Conservation (phyloP, 495 filamentous ascomycete genomes). For the Trichocladium antarcticum region DNA sequence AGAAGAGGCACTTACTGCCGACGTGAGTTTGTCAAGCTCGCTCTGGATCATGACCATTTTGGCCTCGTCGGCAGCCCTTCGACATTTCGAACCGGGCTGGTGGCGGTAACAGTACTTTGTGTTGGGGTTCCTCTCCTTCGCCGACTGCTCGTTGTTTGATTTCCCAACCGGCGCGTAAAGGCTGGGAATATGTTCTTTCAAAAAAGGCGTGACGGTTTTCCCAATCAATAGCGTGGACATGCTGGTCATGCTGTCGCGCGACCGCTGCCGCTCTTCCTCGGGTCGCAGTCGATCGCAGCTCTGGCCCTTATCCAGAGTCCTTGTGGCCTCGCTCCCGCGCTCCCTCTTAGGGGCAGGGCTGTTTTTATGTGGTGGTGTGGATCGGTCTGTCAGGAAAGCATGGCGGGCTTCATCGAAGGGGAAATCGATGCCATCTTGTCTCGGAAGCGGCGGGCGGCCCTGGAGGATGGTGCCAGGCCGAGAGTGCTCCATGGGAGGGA, state of each 20-base stretch:
- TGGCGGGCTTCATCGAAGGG: slow-evolving; percentile 17
- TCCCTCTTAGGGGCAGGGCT: background rate
- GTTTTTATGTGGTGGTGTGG: slow-evolving; percentile 11
- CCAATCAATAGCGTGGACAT: slow-evolving; percentile 41
- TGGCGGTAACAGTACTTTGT: slow-evolving; percentile 95
- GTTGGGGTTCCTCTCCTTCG: slow-evolving; percentile 48
- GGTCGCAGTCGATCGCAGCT: slow-evolving; percentile 33
- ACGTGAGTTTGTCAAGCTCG: slow-evolving; percentile 69
- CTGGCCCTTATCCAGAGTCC: slow-evolving; percentile 16
- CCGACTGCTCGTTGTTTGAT: slow-evolving; percentile 29
- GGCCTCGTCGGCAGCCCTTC: slow-evolving; percentile 81
- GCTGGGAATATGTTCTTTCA: slow-evolving; percentile 73
- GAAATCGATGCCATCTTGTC: slow-evolving; percentile 22
- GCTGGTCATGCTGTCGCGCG: slow-evolving; percentile 28
- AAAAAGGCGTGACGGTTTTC: slow-evolving; percentile 63
- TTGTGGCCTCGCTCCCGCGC: background rate
- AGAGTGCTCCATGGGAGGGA: slow-evolving; percentile 17
- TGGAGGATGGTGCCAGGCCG: slow-evolving; percentile 14
- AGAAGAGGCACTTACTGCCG: slow-evolving; percentile 36
- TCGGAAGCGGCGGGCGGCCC: slow-evolving; percentile 13
- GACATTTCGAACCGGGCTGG: slow-evolving; percentile 85
- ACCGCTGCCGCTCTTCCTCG: slow-evolving; percentile 30
- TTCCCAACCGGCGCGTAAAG: slow-evolving; percentile 63
- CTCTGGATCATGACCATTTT: slow-evolving; percentile 90
- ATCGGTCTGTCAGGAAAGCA: slow-evolving; percentile 13